Evolutionary conservation across 192 early-diverging fungal genomes (phyloP).

Genomic region (Mortierella alpina): DNA sequence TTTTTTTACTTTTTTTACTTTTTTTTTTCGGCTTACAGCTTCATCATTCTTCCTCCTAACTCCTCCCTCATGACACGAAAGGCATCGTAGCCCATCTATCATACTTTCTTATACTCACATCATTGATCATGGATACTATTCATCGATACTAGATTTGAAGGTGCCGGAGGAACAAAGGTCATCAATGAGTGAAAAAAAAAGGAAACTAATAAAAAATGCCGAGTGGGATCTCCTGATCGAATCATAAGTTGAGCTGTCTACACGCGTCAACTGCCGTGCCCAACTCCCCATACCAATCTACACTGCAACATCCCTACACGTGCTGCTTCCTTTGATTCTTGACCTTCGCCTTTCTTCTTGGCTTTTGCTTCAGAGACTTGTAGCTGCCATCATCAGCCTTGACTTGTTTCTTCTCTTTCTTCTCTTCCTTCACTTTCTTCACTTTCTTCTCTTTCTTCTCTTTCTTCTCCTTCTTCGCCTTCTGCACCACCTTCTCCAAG

Average conservation of each 20-base stretch:
- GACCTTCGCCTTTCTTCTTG: neutral
- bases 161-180: no score
- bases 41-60: neutral
- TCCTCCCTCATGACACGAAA: neutral
- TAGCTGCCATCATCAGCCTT: neutral
- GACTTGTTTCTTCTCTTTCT: neutral
- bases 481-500: slow-evolving; percentile 1
- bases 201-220: no score
- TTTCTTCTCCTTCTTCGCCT: neutral
- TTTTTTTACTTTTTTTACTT: neutral
- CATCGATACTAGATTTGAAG: no score
- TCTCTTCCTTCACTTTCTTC: slow-evolving; percentile 1
- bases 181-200: no score
- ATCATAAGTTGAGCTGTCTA: no score
- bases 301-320: no score
- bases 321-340: neutral
- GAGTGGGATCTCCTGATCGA: no score
- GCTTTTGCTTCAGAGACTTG: neutral
- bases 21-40: no score
- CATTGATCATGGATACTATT: neutral
- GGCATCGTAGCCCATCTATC: neutral
- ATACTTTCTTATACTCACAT: neutral
- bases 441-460: neutral
- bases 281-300: no score
- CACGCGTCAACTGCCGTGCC: no score